Evolutionary conservation across 441 rosid species (phyloP), one percentile per base, ranked within the genome.

Genomic region (Manihot esculenta): DNA sequence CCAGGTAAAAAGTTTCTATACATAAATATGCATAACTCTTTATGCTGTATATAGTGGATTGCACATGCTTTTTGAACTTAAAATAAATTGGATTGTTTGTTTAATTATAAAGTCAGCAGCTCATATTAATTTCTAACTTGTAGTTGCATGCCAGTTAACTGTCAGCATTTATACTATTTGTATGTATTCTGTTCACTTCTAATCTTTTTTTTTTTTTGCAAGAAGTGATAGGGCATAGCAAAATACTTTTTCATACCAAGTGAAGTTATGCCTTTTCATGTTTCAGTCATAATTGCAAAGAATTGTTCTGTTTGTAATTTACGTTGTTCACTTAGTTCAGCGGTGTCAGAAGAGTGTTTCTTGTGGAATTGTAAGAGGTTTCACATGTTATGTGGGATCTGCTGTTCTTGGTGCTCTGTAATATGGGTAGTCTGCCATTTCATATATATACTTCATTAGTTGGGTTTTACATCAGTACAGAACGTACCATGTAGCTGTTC

Each of bases 1-100:
- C 68, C 87, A 84, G 86, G 87, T 82, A 72, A 69, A 73, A 42
- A 72, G 55, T 56, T 2, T 51, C 60, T 10, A n/a, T 38, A 4
- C 1, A 7, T 38, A 38, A 5, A 38, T 38, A 7, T 38, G 42
- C 42, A 38, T 38, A 30, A 30, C 42, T 38, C 42, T 38, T 7
- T 38, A 38, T 38, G 42, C 9, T 38, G 42, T 38, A 38, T 38
- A 5, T 38, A 7, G 9, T 38, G 9, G 42, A 38, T 38, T 38
- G 42, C 9, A 7, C 42, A 38, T 1, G 1, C 9, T 38, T 45
- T 59, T 59, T 53, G 44, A 59, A 33, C n/a, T 58, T 27, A 27
- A 13, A 59, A 6, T 10, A 41, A 59, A 7, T 15, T 41, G 6
- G 21, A 30, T 7, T 7, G 8, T 38, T 38, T 38, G 42, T 38